These are phyloP conservation scores for Alternaria triticina DNA, from an alignment of 2,329 filamentous ascomycete genomes.

Conservation along the genomic window DNA sequence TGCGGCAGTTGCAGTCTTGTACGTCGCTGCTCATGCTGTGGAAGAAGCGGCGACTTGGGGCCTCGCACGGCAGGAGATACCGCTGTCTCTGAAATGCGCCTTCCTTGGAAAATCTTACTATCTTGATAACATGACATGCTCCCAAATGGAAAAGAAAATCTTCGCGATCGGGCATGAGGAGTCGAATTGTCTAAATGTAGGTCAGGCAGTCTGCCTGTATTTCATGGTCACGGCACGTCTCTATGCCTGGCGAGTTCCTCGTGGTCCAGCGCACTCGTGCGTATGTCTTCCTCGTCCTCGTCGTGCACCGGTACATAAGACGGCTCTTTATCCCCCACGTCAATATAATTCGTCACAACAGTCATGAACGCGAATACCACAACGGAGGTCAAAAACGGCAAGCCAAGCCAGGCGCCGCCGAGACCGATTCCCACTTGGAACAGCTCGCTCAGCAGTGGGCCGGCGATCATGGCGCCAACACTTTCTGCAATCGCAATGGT, in stretches of 20 bases:
- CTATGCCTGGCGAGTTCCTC: slow-evolving; percentile 3
- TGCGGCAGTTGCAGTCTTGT: background rate
- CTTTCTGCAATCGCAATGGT: slow-evolving; percentile 58
- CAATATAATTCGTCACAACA: slow-evolving; percentile 37
- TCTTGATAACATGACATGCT: background rate
- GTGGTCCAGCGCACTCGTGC: slow-evolving; percentile 20
- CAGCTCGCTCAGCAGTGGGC: slow-evolving; percentile 53
- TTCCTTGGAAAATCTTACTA: background rate
- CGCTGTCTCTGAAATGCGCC: background rate
- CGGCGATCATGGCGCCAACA: slow-evolving; percentile 56
- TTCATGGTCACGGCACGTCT: background rate
- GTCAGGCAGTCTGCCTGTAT: too few relatives aligned
- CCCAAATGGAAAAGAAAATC: background rate
- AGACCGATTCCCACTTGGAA: slow-evolving; percentile 56
- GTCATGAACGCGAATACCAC: slow-evolving; percentile 34
- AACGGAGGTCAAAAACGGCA: slow-evolving; percentile 49
- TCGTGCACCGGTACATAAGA: slow-evolving; percentile 26
- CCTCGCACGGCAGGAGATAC: background rate
- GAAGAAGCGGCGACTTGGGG: background rate
- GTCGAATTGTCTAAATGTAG: background rate
- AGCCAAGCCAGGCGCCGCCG: slow-evolving; percentile 56
- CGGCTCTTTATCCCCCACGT: slow-evolving; percentile 27
- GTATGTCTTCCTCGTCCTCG: slow-evolving; percentile 20
- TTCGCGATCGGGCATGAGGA: background rate
- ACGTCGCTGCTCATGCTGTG: background rate